Percentiles rank a stretch among this genome's conserved stretches.
These are phyloP conservation scores for Pulicaria dysenterica DNA, from an alignment of 129 eudicot species.

Conservation along the genomic window DNA sequence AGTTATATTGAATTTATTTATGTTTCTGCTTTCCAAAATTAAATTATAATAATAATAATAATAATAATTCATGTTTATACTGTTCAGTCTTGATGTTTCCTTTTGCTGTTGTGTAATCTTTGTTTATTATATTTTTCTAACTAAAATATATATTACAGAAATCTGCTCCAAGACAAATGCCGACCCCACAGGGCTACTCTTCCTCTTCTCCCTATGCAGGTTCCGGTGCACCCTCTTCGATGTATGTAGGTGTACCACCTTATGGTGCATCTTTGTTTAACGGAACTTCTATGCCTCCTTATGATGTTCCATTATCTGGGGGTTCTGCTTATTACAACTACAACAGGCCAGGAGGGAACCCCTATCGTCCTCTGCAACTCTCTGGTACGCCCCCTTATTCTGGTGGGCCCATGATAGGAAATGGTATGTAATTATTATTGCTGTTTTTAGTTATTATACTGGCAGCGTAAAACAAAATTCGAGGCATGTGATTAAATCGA, in stretches of 20 bases:
- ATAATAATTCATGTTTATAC: not conserved
- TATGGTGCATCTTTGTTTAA: slow-evolving; percentile 72
- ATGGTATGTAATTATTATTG: slow-evolving; percentile 38
- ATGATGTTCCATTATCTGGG: slow-evolving; percentile 80
- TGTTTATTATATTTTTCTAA: not conserved
- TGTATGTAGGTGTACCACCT: slow-evolving; percentile 80
- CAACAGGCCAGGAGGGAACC: slow-evolving; percentile 79
- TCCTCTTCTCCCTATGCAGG: slow-evolving; percentile 63
- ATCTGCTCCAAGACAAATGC: slow-evolving; percentile 76
- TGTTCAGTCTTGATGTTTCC: not conserved
- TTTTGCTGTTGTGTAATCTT: slow-evolving; percentile 1
- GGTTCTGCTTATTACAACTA: slow-evolving; percentile 76
- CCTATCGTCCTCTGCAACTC: slow-evolving; percentile 68
- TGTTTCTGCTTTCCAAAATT: not conserved
- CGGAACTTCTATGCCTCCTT: slow-evolving; percentile 75
- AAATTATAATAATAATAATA: no score
- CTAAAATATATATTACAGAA: slow-evolving; percentile 48
- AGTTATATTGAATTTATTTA: not conserved
- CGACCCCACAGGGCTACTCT: slow-evolving; percentile 72
- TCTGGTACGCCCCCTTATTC: slow-evolving; percentile 78
- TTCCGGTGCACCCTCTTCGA: slow-evolving; percentile 76
- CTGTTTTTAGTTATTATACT: slow-evolving; percentile 3
- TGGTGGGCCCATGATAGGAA: slow-evolving; percentile 78
- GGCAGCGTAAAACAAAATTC: no score
- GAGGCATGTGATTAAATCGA: no score